Evolutionary conservation across 768 basidiomycete genomes (phyloP), one percentile per base, ranked within the genome.

Genomic region (Gymnopilus dilepis): DNA sequence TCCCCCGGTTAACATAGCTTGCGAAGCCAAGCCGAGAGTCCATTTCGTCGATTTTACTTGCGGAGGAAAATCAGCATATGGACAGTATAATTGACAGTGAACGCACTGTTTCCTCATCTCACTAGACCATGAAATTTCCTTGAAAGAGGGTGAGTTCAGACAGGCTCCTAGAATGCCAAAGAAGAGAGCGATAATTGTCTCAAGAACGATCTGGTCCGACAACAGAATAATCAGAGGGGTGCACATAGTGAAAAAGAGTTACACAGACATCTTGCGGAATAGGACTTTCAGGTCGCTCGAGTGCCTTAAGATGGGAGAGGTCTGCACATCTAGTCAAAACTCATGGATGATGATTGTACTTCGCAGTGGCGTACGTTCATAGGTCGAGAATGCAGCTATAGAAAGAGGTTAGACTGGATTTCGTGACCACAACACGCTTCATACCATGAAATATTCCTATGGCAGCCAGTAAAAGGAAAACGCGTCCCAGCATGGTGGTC

Each of bases 121-220:
- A 67, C 90, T 92, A 17, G 91, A 85, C 94, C 92, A 95, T 33
- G 90, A 89, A 61, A 94, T 91, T 68, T 94, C 91, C 66, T 89
- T 92, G 33, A 94, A 75, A 31, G 80, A 72, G 0, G 91, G 85
- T 6, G 89, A 82, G 65, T 84, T 88, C 61, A 91, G 67, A n/a
- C 86, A 84, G 31, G 91, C 90, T 6, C 92, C 93, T 3, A 93
- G 60, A 19, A 85, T 87, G 21, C 92, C 91, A 9, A 90, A 62
- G n/a, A 87, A 66, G 19, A 94, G 78, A 1, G 86, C 84, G 55
- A 86, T 43, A 22, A 92, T 67, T 11, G 87, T 83, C 73, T 95
- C 91, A 33, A 88, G 55, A 19, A 90, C 74, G 56, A 90, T 86
- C 92, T 95, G 69, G 15, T 24, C 43, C 13, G 28, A 28, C 33